A percentile compares a stretch with the other conserved stretches of the same genome.
Evolutionary conservation across 2,329 filamentous ascomycete genomes (phyloP).

Genomic region (Ramularia endophylla): DNA sequence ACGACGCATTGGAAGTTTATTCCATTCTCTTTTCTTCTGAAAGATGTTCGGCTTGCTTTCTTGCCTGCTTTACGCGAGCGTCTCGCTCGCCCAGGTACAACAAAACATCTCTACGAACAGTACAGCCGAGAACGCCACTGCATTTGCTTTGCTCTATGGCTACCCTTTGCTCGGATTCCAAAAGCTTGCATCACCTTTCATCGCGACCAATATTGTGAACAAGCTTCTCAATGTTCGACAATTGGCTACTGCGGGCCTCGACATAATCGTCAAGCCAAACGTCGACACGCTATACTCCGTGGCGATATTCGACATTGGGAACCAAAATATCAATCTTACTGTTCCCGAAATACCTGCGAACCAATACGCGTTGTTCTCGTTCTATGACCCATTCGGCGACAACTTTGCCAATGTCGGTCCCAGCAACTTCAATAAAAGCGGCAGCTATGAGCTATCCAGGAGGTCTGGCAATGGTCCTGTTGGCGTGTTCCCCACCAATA

Average conservation of each 20-base stretch:
- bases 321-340: slow-evolving; percentile 5
- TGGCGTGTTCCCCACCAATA: too few species aligned
- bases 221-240: too few species aligned
- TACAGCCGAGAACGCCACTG: slow-evolving; percentile 15
- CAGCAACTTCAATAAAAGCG: slow-evolving; percentile 6
- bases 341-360: too few species aligned
- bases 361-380: too few species aligned
- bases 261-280: slow-evolving; percentile 6
- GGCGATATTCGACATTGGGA: slow-evolving; percentile 8
- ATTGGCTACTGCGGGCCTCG: background rate
- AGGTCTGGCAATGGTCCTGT: too few species aligned
- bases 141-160: slow-evolving; percentile 19
- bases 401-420: slow-evolving; percentile 16
- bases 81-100: too few species aligned
- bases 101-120: too few species aligned
- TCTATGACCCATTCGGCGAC: slow-evolving; percentile 16
- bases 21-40: too few species aligned
- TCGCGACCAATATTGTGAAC: slow-evolving; percentile 10
- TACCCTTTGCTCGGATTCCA: slow-evolving; percentile 20
- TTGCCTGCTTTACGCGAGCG: too few species aligned
- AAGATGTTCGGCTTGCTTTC: too few species aligned
- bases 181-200: slow-evolving; percentile 6
- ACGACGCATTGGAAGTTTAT: too few species aligned
- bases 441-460: too few species aligned
- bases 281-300: slow-evolving; percentile 11